phyloP scores from a whole-genome alignment of 805 yeast genomes.

The Candida vaughaniae region DNA sequence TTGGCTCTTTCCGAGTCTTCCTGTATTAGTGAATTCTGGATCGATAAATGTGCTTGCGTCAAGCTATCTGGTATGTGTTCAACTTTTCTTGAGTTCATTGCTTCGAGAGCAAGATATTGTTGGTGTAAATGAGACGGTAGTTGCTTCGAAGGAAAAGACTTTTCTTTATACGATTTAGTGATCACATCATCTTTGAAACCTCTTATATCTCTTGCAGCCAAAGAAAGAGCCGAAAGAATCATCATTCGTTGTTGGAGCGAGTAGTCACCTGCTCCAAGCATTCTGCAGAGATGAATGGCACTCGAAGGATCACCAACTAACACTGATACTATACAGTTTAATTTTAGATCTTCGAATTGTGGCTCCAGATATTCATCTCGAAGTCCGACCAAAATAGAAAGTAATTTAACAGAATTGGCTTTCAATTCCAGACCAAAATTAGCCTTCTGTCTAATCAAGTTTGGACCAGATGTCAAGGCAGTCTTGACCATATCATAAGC shows the following conservation, averaged over 20 bases:
- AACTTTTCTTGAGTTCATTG: neutral
- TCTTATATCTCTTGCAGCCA: conserved; percentile 71
- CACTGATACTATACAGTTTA: conserved; percentile 65
- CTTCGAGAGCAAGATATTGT: conserved; percentile 28
- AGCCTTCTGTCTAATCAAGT: conserved; percentile 64
- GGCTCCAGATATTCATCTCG: conserved; percentile 55
- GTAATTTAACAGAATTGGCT: conserved; percentile 38
- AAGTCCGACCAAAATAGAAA: conserved; percentile 54
- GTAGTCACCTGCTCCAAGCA: conserved; percentile 69
- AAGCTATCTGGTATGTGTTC: conserved; percentile 4
- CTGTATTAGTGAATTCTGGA: conserved; percentile 35
- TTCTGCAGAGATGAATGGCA: conserved; percentile 45
- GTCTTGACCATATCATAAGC: conserved; percentile 49
- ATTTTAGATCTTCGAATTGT: conserved; percentile 61
- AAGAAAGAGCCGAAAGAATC: conserved; percentile 63
- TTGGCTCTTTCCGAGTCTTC: conserved; percentile 30
- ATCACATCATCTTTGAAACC: conserved; percentile 54
- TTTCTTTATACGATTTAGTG: conserved; percentile 31
- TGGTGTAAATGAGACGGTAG: conserved; percentile 51
- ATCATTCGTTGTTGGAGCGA: conserved; percentile 77
- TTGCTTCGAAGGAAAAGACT: conserved; percentile 34
- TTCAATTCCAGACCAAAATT: conserved; percentile 53
- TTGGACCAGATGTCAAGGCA: conserved; percentile 54
- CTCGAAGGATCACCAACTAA: conserved; percentile 47
- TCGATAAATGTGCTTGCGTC: conserved; percentile 10